Percentiles rank a stretch among this genome's conserved stretches.
Conservation (phyloP, 1,284 basidiomycete genomes). For the Sphaerobolus stellatus region DNA sequence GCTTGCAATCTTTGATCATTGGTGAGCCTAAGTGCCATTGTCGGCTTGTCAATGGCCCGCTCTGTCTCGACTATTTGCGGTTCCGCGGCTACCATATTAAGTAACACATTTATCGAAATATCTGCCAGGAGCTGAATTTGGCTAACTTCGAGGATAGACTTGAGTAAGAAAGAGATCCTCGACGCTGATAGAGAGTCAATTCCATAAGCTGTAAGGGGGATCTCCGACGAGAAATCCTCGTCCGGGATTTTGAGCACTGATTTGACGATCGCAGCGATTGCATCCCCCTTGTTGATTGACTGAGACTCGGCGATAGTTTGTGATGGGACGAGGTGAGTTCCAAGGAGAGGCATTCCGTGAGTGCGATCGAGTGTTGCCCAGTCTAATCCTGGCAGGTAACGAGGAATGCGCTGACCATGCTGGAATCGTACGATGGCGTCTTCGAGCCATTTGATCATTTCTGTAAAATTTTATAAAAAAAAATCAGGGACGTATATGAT, state of each 20-base stretch:
- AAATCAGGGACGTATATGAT: neutral
- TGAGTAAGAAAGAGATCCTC: constrained; percentile 32
- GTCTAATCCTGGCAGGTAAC: too few species aligned
- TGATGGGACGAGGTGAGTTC: too few species aligned
- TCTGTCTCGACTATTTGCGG: too few species aligned
- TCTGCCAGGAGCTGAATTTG: constrained; percentile 40
- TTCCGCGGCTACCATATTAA: too few species aligned
- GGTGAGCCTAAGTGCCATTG: too few species aligned
- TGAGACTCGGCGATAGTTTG: too few species aligned
- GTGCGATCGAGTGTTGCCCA: too few species aligned
- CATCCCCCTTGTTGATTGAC: too few species aligned
- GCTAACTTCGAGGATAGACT: constrained; percentile 26
- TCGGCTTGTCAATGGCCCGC: too few species aligned
- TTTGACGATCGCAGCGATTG: neutral
- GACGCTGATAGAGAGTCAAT: constrained; percentile 41
- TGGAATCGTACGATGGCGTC: constrained; percentile 26
- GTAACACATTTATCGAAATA: constrained; percentile 26
- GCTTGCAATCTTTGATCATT: too few species aligned
- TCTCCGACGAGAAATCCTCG: constrained; percentile 35
- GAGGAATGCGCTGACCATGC: too few species aligned
- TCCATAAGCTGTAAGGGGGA: constrained; percentile 41
- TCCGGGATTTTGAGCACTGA: constrained; percentile 29
- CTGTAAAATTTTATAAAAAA: constrained; percentile 17
- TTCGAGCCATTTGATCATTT: constrained; percentile 31
- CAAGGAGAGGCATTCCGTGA: too few species aligned